These are phyloP conservation scores for Leishmania lainsoni DNA, from an alignment of 208 protist species.

Conservation along the genomic window DNA sequence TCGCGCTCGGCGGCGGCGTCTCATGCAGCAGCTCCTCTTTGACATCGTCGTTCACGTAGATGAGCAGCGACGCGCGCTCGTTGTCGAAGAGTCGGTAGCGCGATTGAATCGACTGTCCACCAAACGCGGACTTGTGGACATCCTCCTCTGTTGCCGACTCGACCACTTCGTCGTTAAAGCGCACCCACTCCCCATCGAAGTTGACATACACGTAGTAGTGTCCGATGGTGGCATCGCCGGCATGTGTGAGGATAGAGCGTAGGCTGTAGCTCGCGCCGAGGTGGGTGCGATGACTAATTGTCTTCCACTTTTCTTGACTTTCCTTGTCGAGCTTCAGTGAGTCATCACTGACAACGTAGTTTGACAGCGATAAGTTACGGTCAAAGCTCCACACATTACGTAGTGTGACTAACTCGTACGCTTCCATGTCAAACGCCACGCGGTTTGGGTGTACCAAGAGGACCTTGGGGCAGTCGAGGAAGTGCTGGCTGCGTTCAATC, in stretches of 20 bases:
- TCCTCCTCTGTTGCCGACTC: constrained; percentile 41
- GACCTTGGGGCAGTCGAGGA: constrained; percentile 82
- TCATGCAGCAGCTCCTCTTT: constrained; percentile 37
- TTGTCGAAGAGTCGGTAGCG: constrained; percentile 54
- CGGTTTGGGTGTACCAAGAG: constrained; percentile 91
- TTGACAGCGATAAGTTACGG: constrained; percentile 50
- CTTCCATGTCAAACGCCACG: constrained; percentile 83
- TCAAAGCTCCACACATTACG: constrained; percentile 82
- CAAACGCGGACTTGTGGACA: constrained; percentile 63
- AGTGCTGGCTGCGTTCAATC: constrained; percentile 75
- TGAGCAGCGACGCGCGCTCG: constrained; percentile 70
- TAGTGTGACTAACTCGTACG: constrained; percentile 78
- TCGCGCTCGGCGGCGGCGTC: constrained; percentile 25
- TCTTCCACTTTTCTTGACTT: constrained; percentile 43
- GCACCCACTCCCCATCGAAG: constrained; percentile 63
- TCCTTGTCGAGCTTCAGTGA: constrained; percentile 58
- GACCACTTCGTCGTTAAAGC: constrained; percentile 84
- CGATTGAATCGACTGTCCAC: constrained; percentile 40
- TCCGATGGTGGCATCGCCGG: constrained; percentile 70
- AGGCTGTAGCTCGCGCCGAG: constrained; percentile 63
- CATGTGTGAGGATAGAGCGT: constrained; percentile 86
- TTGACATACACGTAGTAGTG: constrained; percentile 91
- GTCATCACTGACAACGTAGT: constrained; percentile 47
- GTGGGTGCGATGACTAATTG: constrained; percentile 12
- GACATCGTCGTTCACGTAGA: constrained; percentile 68